Conservation (phyloP, 768 basidiomycete species). For the Kwoniella bestiolae region DNA sequence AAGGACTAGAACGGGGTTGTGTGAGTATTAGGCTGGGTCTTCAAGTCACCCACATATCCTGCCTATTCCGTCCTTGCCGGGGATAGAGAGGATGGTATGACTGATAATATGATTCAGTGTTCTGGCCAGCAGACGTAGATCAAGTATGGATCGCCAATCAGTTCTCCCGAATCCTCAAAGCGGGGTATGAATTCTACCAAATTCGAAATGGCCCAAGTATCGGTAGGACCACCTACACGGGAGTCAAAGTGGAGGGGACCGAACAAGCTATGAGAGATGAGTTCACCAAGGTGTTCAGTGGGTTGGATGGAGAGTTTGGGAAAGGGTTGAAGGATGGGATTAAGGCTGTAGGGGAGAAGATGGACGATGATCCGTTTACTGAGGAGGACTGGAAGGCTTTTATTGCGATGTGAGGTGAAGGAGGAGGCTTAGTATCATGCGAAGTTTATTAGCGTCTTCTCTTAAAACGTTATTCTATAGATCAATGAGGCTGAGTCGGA, state of each 20-base stretch:
- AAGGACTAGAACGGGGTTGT: conserved; percentile 11
- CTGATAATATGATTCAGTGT: not conserved
- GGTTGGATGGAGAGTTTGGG: not conserved
- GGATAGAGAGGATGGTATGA: not conserved
- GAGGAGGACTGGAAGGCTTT: conserved; percentile 5
- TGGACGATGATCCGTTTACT: conserved; percentile 11
- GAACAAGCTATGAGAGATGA: conserved; percentile 17
- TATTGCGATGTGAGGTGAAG: not conserved
- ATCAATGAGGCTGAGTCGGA: no score
- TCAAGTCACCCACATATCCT: no score
- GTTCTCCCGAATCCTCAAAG: conserved; percentile 7
- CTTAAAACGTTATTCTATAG: no score
- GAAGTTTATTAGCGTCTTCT: no score
- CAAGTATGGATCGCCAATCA: conserved; percentile 27
- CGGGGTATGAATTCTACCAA: conserved; percentile 17
- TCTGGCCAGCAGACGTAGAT: conserved; percentile 20
- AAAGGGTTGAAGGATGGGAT: conserved; percentile 7
- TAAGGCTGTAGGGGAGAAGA: conserved; percentile 1
- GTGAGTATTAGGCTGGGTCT: not conserved
- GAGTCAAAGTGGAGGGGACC: conserved; percentile 12
- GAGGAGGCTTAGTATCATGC: no score
- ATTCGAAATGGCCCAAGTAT: conserved; percentile 18
- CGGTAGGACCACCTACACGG: conserved; percentile 9
- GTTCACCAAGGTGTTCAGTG: conserved; percentile 8
- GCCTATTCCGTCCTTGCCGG: not conserved